phyloP scores from a whole-genome alignment of 306 rosid species.

The Inga laurina region DNA sequence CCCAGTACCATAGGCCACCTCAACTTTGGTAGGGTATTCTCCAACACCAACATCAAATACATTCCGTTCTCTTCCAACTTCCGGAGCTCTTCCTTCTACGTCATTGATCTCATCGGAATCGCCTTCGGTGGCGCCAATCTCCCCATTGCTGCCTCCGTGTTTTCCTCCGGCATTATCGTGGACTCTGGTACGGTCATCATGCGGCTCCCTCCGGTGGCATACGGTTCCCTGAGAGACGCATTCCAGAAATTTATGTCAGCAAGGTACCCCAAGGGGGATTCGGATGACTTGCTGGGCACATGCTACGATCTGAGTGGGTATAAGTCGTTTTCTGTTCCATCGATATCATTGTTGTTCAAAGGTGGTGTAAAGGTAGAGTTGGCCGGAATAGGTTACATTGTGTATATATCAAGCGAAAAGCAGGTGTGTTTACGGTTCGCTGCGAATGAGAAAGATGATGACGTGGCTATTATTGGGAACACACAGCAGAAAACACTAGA shows the following conservation, averaged over 20 bases:
- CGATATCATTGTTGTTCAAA: neutral
- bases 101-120: constrained; percentile 45
- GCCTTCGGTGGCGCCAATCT: constrained; percentile 38
- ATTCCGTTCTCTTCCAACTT: constrained; percentile 46
- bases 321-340: neutral
- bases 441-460: constrained; percentile 26
- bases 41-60: constrained; percentile 36
- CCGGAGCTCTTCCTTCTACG: constrained; percentile 42
- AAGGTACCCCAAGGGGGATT: constrained; percentile 32
- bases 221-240: constrained; percentile 33
- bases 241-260: constrained; percentile 47
- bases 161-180: constrained; percentile 57
- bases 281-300: constrained; percentile 23
- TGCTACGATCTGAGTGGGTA: neutral
- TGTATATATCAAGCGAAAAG: neutral
- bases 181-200: constrained; percentile 82
- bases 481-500: neutral
- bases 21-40: constrained; percentile 27
- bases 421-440: neutral
- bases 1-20: neutral
- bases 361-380: neutral
- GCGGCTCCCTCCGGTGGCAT: constrained; percentile 60
- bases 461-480: neutral
- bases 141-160: constrained; percentile 40
- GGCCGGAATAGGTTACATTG: neutral